Base-by-base conservation (phyloP, 73 alveolate genomes). In the Breviolum minutum region DNA sequence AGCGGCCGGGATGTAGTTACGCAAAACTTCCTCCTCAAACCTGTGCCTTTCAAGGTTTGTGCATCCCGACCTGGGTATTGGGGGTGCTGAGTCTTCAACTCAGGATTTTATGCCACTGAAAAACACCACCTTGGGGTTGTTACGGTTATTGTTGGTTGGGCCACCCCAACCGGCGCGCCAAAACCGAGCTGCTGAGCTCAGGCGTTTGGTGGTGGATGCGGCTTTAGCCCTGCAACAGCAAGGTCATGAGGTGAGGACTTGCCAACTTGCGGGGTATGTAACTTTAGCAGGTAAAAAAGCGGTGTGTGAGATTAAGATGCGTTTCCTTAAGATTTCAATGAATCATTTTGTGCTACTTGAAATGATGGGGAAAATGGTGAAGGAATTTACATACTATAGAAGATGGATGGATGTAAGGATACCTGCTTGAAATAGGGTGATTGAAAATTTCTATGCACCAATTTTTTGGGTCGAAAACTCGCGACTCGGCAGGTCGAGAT, bases 41-140 rank as follows among this genome's bases (percentile, higher is more conserved):
- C 11, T 63, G 27, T 2, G 68, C 89, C 22, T 0, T 29, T n/a
- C 29, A 20, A 92, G 98, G 90, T 94, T 99, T 84, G 99, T 99
- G 76, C 99, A 99, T 80, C 99, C 99, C 10, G 99, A 99, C 95
- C 99, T 99, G 93, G 99, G 99, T 74, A 99, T 99, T 61, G 99
- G 99, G 20, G 99, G 99, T 9, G 99, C 99, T 14, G 99, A 99
- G 97, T 99, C 13, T 40, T 13, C 11, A 27, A 77, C 94, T 17
- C 48, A 40, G 26, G 20, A 22, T 19, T 79, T 8, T 8, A 17
- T 61, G 64, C 19, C 4, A 12, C 88, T 9, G 6, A 22, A 27
- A n/a, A n/a, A n/a, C n/a, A 9, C 63, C 26, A 9, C 2, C 20
- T 24, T 69, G 80, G 20, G 20, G 20, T 17, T 17, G 80, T 17